Evolutionary conservation across 345 rosid species (phyloP).

Genomic region (Kandelia obovata): DNA sequence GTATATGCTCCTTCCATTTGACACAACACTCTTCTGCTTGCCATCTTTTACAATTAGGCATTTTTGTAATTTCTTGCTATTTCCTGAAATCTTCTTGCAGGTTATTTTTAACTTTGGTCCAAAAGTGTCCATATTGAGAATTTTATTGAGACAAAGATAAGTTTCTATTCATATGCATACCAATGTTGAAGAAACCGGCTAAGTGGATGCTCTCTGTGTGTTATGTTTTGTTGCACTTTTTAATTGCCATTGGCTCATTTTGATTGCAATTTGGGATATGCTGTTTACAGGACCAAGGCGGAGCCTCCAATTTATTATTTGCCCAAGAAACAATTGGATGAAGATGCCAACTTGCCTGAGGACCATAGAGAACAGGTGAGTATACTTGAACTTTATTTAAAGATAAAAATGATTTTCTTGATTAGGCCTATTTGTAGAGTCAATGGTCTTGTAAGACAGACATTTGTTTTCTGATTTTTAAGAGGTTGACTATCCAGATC

Average conservation of each 20-base stretch:
- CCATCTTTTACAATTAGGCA: background rate
- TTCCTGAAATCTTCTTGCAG: conserved; percentile 44
- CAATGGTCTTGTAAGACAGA: background rate
- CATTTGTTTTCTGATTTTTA: background rate
- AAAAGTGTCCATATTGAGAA: conserved; percentile 97
- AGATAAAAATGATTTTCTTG: background rate
- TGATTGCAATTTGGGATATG: conserved; percentile 27
- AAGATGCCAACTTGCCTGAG: conserved; percentile 45
- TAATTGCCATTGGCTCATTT: conserved; percentile 10
- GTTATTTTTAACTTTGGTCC: conserved; percentile 98
- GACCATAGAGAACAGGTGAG: conserved; percentile 66
- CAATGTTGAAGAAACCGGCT: conserved; percentile 45
- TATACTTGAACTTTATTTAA: conserved; percentile 4
- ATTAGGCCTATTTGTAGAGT: background rate
- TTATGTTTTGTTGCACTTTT: conserved; percentile 19
- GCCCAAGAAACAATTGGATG: conserved; percentile 62
- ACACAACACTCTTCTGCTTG: background rate
- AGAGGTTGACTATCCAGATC: background rate
- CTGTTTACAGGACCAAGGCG: conserved; percentile 71
- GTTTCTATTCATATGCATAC: conserved; percentile 77
- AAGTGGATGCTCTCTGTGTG: conserved; percentile 27
- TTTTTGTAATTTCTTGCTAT: conserved; percentile 17
- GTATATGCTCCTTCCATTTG: conserved; percentile 28
- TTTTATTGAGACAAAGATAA: conserved; percentile 86
- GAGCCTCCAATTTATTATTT: conserved; percentile 82